Base-by-base conservation (phyloP, 1,284 basidiomycete genomes). In the Cerioporus squamosus region DNA sequence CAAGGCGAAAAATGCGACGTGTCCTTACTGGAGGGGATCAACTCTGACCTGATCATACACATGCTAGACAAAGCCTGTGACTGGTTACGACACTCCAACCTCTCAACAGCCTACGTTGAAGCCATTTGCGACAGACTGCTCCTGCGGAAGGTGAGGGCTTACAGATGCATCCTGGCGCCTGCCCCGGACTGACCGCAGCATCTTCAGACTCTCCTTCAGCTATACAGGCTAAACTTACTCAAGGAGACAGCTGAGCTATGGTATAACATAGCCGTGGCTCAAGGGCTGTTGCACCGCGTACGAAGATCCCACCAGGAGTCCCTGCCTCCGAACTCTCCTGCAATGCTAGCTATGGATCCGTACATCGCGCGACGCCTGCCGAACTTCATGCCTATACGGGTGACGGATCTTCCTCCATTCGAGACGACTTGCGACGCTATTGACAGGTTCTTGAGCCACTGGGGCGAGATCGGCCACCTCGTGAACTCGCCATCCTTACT, bases 1-100 rank as follows among this genome's bases (percentile, higher is more conserved):
- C 89, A 92, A 70, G 82, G 87, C 55, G 94, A 96, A 65, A 94
- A 95, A 75, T 90, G 88, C 66, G 93, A 94, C 18, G 79, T 94
- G 0, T 86, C 87, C 0, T 76, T 95, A n/a, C 76, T 87, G 20
- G 92, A 96, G 72, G 80, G 81, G 2, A 75, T 90, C 29, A 81
- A 85, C n/a, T 79, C 85, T 3, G 79, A 80, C 51, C 80, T 82
- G 50, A 75, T 91, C n/a, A 58, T 90, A 1, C 73, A 76, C 6
- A 78, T 81, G 54, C 73, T 95, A 8, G 87, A 91, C 44, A 81
- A 83, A 12, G 90, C 83, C 0, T 68, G 77, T 75, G 20, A 73
- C 65, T 77, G 77, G 79, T 60, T 88, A 8, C 72, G 75, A 0
- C 72, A 70, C 22, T 78, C 81, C 2, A 61, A 73, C n/a, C 51